Conservation (phyloP, 1,139 yeast genomes). For the Candida pseudocylindracea region DNA sequence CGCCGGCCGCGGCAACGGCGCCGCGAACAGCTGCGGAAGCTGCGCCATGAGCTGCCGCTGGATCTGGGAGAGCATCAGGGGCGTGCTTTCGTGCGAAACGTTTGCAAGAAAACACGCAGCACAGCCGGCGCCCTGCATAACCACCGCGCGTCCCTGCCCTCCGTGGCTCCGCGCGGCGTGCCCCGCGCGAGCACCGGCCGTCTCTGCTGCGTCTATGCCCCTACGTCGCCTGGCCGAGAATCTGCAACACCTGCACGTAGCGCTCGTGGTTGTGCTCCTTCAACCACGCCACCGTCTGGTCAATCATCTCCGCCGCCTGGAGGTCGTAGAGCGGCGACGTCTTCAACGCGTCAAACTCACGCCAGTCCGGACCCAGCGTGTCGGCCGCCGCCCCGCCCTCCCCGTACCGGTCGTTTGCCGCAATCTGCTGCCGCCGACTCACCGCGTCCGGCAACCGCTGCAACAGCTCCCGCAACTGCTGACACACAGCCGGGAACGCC, state of each 20-base stretch:
- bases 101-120: no score
- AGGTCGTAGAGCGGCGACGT: conserved; percentile 26
- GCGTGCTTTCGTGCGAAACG: no score
- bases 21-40: no score
- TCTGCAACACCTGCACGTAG: conserved; percentile 12
- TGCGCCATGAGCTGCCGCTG: no score
- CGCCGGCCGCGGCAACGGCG: no score
- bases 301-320: conserved; percentile 23
- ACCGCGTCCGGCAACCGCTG: conserved; percentile 26
- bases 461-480: conserved; percentile 15
- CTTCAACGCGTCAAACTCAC: conserved; percentile 29
- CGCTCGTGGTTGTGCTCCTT: conserved; percentile 11
- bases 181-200: no score
- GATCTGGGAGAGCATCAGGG: no score
- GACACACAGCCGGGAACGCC: conserved; percentile 16
- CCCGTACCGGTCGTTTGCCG: conserved; percentile 11
- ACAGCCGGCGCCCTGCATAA: no score
- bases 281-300: conserved; percentile 4
- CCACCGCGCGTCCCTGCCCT: no score
- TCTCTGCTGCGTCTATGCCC: no score
- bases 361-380: conserved; percentile 25
- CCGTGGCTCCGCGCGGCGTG: no score
- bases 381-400: conserved; percentile 10
- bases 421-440: conserved; percentile 18
- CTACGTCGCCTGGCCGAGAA: no score